A percentile compares a stretch with the other conserved stretches of the same genome.
Conservation (phyloP, 768 basidiomycete species). For the Austroboletus festivus region DNA sequence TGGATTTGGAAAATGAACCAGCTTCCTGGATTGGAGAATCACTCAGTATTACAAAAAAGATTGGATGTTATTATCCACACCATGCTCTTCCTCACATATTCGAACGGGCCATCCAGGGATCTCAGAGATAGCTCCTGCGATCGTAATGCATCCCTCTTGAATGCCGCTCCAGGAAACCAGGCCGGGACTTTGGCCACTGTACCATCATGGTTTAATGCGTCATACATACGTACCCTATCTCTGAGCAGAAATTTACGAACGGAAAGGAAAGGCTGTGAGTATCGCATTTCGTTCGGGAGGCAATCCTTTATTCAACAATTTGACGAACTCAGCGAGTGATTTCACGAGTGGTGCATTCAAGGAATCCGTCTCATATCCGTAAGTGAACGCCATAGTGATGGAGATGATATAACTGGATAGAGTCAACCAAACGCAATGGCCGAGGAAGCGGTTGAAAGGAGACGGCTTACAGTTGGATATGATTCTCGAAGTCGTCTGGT, state of each 20-base stretch:
- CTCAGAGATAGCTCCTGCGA: constrained; percentile 25
- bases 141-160: constrained; percentile 26
- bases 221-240: not conserved
- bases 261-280: constrained; percentile 29
- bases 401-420: constrained; percentile 28
- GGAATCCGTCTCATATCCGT: constrained; percentile 27
- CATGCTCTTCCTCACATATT: constrained; percentile 26
- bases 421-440: not conserved
- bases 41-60: not conserved
- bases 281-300: constrained; percentile 25
- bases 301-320: constrained; percentile 22
- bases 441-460: not conserved
- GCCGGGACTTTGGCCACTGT: constrained; percentile 26
- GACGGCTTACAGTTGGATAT: constrained; percentile 20
- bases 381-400: constrained; percentile 31
- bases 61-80: constrained; percentile 10
- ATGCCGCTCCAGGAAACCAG: constrained; percentile 30
- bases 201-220: not conserved
- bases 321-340: constrained; percentile 23
- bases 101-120: constrained; percentile 26
- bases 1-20: constrained; percentile 25
- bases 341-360: constrained; percentile 27
- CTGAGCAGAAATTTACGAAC: constrained; percentile 12
- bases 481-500: constrained; percentile 24
- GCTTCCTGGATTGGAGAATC: constrained; percentile 14